Percentiles rank a stretch among this genome's conserved stretches.
These are phyloP conservation scores for Monosporascus sp. DNA, from an alignment of 2,329 filamentous ascomycete genomes.

Conservation along the genomic window DNA sequence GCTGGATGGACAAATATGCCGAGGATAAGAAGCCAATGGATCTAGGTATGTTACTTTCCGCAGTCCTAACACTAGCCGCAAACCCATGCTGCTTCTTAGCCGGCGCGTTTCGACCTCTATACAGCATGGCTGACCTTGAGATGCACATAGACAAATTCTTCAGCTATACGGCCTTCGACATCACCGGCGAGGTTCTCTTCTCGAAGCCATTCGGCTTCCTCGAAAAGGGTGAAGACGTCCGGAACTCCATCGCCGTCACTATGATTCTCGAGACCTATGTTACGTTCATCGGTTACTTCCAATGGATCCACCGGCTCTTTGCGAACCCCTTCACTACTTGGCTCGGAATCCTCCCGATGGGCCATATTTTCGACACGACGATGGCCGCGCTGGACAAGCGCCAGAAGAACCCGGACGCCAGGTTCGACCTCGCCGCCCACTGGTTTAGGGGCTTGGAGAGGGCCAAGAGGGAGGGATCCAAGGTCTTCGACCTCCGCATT, in stretches of 20 bases:
- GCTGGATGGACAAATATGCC: slow-evolving; percentile 13
- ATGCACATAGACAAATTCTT: slow-evolving; percentile 18
- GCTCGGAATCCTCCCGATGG: slow-evolving; percentile 9
- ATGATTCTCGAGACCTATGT: slow-evolving; percentile 1
- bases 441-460: slow-evolving; percentile 8
- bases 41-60: neutral
- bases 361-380: slow-evolving; percentile 6
- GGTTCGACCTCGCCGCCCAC: slow-evolving; percentile 7
- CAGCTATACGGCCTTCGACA: slow-evolving; percentile 24
- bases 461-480: slow-evolving; percentile 3
- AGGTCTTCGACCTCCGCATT: slow-evolving; percentile 1
- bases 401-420: slow-evolving; percentile 6
- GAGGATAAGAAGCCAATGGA: slow-evolving; percentile 1
- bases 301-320: slow-evolving; percentile 11
- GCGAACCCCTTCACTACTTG: slow-evolving; percentile 12
- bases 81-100: neutral
- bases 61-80: too few relatives aligned
- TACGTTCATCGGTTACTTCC: slow-evolving; percentile 3
- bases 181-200: slow-evolving; percentile 27
- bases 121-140: neutral
- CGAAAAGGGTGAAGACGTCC: slow-evolving; percentile 19
- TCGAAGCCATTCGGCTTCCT: slow-evolving; percentile 23
- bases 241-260: slow-evolving; percentile 14
- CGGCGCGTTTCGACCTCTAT: neutral
- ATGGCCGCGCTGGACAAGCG: slow-evolving; percentile 5